These are phyloP conservation scores for Tulasnella sp. DNA, from an alignment of 768 basidiomycete genomes.

Conservation along the genomic window DNA sequence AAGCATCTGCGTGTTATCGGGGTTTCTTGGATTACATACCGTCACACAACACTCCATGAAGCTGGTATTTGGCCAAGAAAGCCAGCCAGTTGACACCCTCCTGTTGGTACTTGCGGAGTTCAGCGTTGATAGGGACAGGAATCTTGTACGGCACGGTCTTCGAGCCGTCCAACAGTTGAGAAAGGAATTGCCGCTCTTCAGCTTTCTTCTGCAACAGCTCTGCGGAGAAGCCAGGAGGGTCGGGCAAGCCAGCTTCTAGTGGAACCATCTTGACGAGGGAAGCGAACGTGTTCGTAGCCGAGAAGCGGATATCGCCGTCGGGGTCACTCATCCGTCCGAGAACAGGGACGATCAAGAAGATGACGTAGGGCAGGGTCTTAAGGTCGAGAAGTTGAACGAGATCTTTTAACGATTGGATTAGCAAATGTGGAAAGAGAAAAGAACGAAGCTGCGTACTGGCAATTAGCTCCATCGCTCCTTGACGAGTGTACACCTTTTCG, in stretches of 20 bases:
- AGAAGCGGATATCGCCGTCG: slow-evolving; percentile 85
- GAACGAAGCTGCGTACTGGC: slow-evolving; percentile 61
- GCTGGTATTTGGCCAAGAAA: slow-evolving; percentile 94
- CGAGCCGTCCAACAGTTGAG: slow-evolving; percentile 88
- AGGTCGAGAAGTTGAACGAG: slow-evolving; percentile 88
- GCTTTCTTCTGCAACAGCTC: slow-evolving; percentile 83
- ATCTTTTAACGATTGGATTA: slow-evolving; percentile 49
- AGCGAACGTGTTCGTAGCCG: slow-evolving; percentile 96
- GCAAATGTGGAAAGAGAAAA: background rate
- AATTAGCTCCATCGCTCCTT: slow-evolving; percentile 86
- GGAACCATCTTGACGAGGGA: slow-evolving; percentile 98
- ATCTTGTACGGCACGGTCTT: slow-evolving; percentile 90
- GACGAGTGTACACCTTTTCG: slow-evolving; percentile 69
- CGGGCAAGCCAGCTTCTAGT: slow-evolving; percentile 97
- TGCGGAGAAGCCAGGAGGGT: slow-evolving; percentile 86
- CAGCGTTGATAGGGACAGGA: slow-evolving; percentile 85
- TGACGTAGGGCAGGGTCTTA: slow-evolving; percentile 92
- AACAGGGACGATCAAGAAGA: slow-evolving; percentile 94
- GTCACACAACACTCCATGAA: slow-evolving; percentile 97
- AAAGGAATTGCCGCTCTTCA: slow-evolving; percentile 84
- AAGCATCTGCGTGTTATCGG: slow-evolving; percentile 27
- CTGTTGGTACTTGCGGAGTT: slow-evolving; percentile 94
- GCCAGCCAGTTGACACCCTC: slow-evolving; percentile 99
- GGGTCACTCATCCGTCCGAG: slow-evolving; percentile 96
- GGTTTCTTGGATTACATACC: slow-evolving; percentile 50